These are phyloP conservation scores for Diphasiastrum complanatum DNA, from an alignment of 83 land plant species.

Conservation along the genomic window DNA sequence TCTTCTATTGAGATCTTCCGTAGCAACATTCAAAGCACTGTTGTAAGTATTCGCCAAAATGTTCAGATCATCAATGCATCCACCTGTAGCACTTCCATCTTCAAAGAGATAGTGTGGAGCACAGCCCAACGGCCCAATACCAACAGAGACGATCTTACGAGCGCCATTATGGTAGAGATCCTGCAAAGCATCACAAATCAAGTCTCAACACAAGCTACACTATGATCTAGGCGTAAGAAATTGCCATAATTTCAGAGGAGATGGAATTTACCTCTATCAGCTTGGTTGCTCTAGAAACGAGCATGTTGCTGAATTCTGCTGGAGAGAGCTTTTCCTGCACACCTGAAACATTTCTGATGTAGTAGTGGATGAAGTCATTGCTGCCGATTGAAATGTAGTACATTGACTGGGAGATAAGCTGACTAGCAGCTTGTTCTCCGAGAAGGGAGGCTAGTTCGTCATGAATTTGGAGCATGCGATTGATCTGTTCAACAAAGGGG, in stretches of 20 bases:
- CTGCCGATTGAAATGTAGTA: conserved; percentile 68
- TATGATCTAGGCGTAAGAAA: neutral
- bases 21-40: conserved; percentile 40
- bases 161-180: conserved; percentile 51
- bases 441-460: conserved; percentile 38
- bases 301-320: conserved; percentile 53
- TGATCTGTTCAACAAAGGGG: conserved; percentile 54
- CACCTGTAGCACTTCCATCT: conserved; percentile 40
- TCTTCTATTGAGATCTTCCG: conserved; percentile 33
- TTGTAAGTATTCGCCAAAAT: conserved; percentile 55
- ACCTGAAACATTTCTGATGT: conserved; percentile 46
- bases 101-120: conserved; percentile 68
- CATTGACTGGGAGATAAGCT: conserved; percentile 45
- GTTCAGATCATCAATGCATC: conserved; percentile 53
- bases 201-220: too few relatives aligned
- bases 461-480: conserved; percentile 40
- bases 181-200: conserved; percentile 23
- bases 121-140: conserved; percentile 77
- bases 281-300: conserved; percentile 32
- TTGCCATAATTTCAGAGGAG: neutral
- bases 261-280: conserved; percentile 39
- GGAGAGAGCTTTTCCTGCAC: conserved; percentile 41
- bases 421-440: conserved; percentile 38
- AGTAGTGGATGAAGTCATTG: conserved; percentile 77
- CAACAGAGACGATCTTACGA: conserved; percentile 59